Conservation (phyloP, 306 rosid species). For the Cyamopsis tetragonoloba region DNA sequence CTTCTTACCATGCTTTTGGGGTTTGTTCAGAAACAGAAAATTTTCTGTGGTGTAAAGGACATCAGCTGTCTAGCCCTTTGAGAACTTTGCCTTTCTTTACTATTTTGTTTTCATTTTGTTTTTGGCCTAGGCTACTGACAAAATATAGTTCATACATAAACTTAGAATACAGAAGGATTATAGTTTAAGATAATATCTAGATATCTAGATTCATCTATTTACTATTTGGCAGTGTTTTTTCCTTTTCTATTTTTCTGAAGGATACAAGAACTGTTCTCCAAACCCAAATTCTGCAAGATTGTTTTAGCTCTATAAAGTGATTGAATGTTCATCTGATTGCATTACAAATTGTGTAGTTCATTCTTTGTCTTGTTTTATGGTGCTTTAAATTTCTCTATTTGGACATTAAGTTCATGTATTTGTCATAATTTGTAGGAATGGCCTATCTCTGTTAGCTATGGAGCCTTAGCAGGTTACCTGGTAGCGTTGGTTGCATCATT, state of each 20-base stretch:
- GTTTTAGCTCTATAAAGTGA: not conserved
- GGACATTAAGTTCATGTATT: not conserved
- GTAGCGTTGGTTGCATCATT: slow-evolving; percentile 52
- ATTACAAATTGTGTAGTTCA: not conserved
- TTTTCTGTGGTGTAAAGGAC: not conserved
- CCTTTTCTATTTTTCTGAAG: not conserved
- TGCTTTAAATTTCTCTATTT: not conserved
- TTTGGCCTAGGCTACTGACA: not conserved
- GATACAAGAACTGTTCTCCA: not conserved
- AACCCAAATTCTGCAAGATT: not conserved
- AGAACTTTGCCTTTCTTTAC: not conserved
- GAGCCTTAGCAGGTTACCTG: slow-evolving; percentile 63
- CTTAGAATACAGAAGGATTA: not conserved
- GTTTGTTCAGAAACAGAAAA: not conserved
- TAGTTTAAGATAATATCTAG: not conserved
- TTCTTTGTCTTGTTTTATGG: not conserved
- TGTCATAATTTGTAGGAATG: slow-evolving; percentile 61
- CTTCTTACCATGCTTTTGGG: not conserved
- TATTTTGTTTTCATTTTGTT: not conserved
- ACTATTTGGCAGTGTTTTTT: not conserved
- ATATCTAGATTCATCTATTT: not conserved
- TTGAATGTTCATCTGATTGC: not conserved
- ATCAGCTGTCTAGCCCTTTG: not conserved
- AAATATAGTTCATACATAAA: not conserved
- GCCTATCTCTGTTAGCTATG: slow-evolving; percentile 87